Conservation (phyloP, 257 asterid species). For the Solanum stenotomum region DNA sequence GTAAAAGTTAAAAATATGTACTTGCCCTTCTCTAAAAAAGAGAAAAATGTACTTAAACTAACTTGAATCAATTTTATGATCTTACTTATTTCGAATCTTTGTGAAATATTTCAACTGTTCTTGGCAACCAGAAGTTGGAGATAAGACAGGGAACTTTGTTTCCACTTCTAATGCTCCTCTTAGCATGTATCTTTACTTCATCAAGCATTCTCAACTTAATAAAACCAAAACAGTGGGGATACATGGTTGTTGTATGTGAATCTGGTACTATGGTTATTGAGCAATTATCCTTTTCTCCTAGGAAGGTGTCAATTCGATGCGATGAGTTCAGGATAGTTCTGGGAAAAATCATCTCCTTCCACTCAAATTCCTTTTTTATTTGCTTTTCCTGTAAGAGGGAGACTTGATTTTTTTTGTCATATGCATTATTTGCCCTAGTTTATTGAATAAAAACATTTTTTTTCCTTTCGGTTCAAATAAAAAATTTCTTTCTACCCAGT, state of each 20-base stretch:
- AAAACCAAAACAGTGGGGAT: background rate
- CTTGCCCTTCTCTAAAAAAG: background rate
- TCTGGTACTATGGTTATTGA: background rate
- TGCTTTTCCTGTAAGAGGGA: background rate
- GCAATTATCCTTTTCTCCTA: background rate
- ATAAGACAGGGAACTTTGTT: background rate
- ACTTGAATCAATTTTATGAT: background rate
- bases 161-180: background rate
- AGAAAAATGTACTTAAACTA: background rate
- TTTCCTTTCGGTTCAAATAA: background rate
- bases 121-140: background rate
- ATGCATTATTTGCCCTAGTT: background rate
- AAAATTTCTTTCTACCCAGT: background rate
- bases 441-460: background rate
- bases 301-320: background rate
- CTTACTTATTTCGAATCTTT: background rate
- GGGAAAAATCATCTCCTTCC: background rate
- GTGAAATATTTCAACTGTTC: background rate
- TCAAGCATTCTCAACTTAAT: background rate
- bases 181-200: background rate
- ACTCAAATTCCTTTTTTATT: background rate
- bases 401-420: background rate
- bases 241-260: background rate
- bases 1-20: background rate
- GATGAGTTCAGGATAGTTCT: background rate